Percentiles rank a stretch among this genome's conserved stretches.
These are phyloP conservation scores for Chytriomyces sp. DNA, from an alignment of 192 early-diverging fungal species.

Conservation along the genomic window DNA sequence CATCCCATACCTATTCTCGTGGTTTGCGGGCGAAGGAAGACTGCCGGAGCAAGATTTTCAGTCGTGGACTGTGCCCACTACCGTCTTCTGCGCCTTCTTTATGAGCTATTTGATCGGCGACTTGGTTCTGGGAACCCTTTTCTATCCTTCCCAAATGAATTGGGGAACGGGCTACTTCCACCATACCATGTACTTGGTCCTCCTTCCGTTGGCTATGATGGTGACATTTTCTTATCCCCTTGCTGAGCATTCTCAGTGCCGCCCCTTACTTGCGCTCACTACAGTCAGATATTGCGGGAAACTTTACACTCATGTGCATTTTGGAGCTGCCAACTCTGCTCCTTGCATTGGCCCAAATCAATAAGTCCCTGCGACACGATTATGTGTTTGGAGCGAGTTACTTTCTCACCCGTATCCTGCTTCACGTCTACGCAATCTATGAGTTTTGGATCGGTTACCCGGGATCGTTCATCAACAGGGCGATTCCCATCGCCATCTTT, in stretches of 20 bases:
- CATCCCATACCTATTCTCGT: slow-evolving; percentile 23
- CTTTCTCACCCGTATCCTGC: slow-evolving; percentile 56
- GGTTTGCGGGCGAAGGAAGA: slow-evolving; percentile 12
- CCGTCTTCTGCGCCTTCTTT: slow-evolving; percentile 53
- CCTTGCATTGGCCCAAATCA: slow-evolving; percentile 55
- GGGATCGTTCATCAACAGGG: not conserved
- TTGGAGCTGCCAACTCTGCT: slow-evolving; percentile 64
- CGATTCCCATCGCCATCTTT: slow-evolving; percentile 21
- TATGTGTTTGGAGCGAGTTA: slow-evolving; percentile 55
- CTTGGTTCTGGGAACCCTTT: slow-evolving; percentile 53
- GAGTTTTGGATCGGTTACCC: slow-evolving; percentile 34
- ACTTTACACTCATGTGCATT: slow-evolving; percentile 46
- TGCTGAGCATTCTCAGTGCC: not conserved
- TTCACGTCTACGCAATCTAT: slow-evolving; percentile 51
- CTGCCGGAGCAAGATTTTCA: slow-evolving; percentile 17
- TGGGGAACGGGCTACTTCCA: slow-evolving; percentile 64
- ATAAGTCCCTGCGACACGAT: slow-evolving; percentile 52
- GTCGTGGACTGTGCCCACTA: slow-evolving; percentile 25
- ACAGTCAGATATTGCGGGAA: slow-evolving; percentile 51
- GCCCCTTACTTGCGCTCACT: slow-evolving; percentile 35
- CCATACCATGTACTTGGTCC: slow-evolving; percentile 57
- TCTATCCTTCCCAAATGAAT: slow-evolving; percentile 55
- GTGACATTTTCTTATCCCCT: not conserved
- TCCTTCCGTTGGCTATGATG: slow-evolving; percentile 23
- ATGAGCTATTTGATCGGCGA: slow-evolving; percentile 58